A percentile compares a stretch with the other conserved stretches of the same genome.
These are phyloP conservation scores for Bauhinia variegata DNA, from an alignment of 306 rosid species.

Conservation along the genomic window DNA sequence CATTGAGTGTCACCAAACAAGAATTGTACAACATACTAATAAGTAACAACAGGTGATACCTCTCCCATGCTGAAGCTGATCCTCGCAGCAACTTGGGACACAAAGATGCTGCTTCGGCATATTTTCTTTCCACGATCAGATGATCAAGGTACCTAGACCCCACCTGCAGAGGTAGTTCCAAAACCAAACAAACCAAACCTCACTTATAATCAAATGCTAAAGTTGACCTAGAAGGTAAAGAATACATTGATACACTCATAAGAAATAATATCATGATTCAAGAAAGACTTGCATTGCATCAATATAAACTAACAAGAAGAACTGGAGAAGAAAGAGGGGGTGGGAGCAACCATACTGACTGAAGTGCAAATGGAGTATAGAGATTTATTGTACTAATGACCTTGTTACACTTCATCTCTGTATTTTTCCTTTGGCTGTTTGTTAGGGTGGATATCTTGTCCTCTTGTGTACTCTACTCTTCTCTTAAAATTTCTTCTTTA, in stretches of 20 bases:
- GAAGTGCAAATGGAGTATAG: no score
- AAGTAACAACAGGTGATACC: constrained; percentile 52
- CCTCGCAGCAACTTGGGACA: constrained; percentile 91
- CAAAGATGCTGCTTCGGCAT: constrained; percentile 88
- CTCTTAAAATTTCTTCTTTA: no score
- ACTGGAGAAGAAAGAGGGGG: no score
- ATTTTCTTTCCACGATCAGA: constrained; percentile 95
- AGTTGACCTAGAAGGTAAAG: neutral
- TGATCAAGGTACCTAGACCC: constrained; percentile 96
- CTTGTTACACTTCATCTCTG: no score
- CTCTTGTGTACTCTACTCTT: no score
- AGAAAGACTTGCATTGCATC: no score
- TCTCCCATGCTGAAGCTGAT: constrained; percentile 97
- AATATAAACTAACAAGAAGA: no score
- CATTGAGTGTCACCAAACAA: constrained; percentile 39
- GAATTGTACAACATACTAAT: constrained; percentile 16
- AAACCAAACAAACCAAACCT: constrained; percentile 13
- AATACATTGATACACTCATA: neutral
- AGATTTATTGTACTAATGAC: no score
- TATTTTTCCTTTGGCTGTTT: no score
- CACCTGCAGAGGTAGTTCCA: constrained; percentile 61
- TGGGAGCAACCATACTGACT: no score
- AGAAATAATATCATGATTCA: no score
- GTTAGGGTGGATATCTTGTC: no score
- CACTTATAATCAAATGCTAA: constrained; percentile 11